Conservation (phyloP, 768 basidiomycete species). For the Collybia sordida region DNA sequence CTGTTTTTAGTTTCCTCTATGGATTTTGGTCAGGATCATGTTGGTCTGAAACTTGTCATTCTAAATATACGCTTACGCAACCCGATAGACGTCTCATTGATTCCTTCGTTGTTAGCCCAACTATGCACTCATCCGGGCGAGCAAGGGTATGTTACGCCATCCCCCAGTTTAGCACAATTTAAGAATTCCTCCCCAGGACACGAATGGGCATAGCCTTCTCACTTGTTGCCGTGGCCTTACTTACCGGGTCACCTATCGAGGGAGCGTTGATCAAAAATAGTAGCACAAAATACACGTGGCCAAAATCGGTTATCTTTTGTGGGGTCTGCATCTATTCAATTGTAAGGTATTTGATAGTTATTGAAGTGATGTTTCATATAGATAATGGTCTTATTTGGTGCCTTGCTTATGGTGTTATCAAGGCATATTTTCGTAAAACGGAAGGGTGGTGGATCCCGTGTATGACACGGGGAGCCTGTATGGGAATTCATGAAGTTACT, state of each 20-base stretch:
- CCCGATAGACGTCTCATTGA: conserved; percentile 37
- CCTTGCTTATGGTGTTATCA: conserved; percentile 15
- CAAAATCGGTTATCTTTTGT: conserved; percentile 39
- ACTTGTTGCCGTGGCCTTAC: conserved; percentile 41
- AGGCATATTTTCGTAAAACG: conserved; percentile 17
- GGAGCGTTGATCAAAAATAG: conserved; percentile 39
- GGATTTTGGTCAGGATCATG: conserved; percentile 59
- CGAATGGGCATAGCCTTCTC: conserved; percentile 52
- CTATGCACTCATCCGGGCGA: conserved; percentile 25
- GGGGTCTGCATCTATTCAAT: conserved; percentile 27
- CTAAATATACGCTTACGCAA: not conserved
- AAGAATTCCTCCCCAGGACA: conserved; percentile 25
- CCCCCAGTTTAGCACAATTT: not conserved
- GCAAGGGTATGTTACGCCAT: conserved; percentile 3
- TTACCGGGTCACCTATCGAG: conserved; percentile 49
- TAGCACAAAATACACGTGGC: conserved; percentile 29
- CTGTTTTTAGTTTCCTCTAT: conserved; percentile 45
- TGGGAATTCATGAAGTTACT: no score
- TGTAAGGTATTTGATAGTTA: not conserved
- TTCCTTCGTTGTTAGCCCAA: conserved; percentile 37
- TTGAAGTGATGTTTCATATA: not conserved
- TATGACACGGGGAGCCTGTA: not conserved
- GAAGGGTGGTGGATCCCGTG: conserved; percentile 7
- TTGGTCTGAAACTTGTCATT: conserved; percentile 24
- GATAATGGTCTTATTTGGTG: conserved; percentile 17